phyloP scores from a whole-genome alignment of 2,329 filamentous ascomycete species.

The Fusarium sp. region DNA sequence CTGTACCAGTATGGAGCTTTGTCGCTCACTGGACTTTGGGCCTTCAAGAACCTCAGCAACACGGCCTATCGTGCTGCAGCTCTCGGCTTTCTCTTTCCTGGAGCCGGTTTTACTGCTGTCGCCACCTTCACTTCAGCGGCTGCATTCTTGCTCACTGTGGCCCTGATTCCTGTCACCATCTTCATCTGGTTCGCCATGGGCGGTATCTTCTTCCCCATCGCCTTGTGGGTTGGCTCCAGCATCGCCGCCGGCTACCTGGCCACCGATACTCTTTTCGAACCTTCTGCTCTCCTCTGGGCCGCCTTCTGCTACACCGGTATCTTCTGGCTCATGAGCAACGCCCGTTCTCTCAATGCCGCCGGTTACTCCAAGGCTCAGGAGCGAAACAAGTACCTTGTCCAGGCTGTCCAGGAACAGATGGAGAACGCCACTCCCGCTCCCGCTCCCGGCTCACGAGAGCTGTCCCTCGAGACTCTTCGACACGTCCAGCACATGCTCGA shows the following conservation, averaged over 20 bases:
- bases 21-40: conserved; percentile 6
- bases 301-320: conserved; percentile 17
- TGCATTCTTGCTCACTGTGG: conserved; percentile 9
- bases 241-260: conserved; percentile 11
- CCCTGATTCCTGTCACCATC: conserved; percentile 14
- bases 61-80: conserved; percentile 9
- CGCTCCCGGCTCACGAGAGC: conserved; percentile 5
- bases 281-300: conserved; percentile 6
- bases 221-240: conserved; percentile 10
- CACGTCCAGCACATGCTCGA: conserved; percentile 34
- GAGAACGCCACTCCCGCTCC: conserved; percentile 6
- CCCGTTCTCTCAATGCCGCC: conserved; percentile 14
- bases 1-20: conserved; percentile 10
- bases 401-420: conserved; percentile 15
- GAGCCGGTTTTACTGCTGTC: conserved; percentile 23
- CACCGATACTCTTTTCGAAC: conserved; percentile 8
- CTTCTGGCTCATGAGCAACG: conserved; percentile 25
- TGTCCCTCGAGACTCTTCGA: conserved; percentile 14
- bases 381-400: conserved; percentile 21
- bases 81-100: conserved; percentile 21
- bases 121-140: neutral
- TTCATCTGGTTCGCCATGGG: conserved; percentile 28
- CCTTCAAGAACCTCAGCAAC: conserved; percentile 12
- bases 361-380: conserved; percentile 25
- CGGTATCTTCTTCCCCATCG: conserved; percentile 23